Evolutionary conservation across 768 basidiomycete species (phyloP), one percentile per base, ranked within the genome.

Genomic region (Pleurotus eryngii): DNA sequence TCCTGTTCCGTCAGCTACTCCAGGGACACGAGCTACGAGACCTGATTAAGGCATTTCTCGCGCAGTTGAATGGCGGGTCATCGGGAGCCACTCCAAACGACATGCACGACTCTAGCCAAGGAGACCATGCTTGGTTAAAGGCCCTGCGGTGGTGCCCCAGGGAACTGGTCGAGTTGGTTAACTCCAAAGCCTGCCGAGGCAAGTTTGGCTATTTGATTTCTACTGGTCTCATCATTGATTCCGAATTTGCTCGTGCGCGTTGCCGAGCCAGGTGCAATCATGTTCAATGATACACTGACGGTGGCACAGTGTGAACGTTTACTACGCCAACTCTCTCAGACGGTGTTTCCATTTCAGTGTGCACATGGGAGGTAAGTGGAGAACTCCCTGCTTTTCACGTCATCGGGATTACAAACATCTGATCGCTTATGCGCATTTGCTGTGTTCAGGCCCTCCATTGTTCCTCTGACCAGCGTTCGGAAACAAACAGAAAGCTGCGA

Each of bases 171-270:
- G 91, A 95, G 37, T 72, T 99, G 60, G 77, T 93, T 63, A 95
- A 98, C 70, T 97, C 95, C 8, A 95, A 93, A 72, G 97, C 97
- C 20, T 99, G 97, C 67, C 79, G 97, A 75, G 95, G 96, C 88
- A 67, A 62, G 80, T 68, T 47, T 54, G 30, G 30, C 7, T 3
- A 35, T 35, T 35, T 9, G 30, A 46, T 51, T 45, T 20, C 40
- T 35, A 22, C 38, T 27, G 45, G 15, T 45, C 48, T 45, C 49
- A 54, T 45, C 57, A 56, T 59, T 56, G 38, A 48, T 40, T 27
- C 17, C n/a, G 20, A n/a, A 40, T 56, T 9, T n/a, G 12, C 17
- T 30, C 39, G 12, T 24, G 37, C 48, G 63, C 9, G 65, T 37
- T 18, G 20, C 8, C 48, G 46, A 49, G 50, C 18, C 68, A 97